Percentiles rank a stretch among this genome's conserved stretches.
Evolutionary conservation across 306 rosid genomes (phyloP).

Genomic region (Rosa rugosa): DNA sequence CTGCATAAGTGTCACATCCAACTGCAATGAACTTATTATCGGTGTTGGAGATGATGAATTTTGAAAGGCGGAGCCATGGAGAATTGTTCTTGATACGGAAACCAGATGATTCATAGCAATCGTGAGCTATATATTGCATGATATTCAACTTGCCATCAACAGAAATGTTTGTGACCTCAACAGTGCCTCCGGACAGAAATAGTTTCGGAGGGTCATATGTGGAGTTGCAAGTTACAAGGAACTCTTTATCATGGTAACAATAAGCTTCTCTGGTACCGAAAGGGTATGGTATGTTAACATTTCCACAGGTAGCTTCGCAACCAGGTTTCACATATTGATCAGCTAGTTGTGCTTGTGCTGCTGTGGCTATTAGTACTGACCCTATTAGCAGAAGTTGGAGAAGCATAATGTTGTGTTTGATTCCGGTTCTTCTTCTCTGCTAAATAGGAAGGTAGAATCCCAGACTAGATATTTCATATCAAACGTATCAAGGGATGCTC

Average conservation of each 20-base stretch:
- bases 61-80: fast-evolving
- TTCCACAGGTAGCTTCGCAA: slow-evolving; percentile 36
- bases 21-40: slow-evolving; percentile 28
- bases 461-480: not conserved
- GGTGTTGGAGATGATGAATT: slow-evolving; percentile 16
- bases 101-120: not conserved
- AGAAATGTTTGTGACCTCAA: slow-evolving; percentile 20
- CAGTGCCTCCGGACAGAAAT: not conserved
- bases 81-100: fast-evolving
- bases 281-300: slow-evolving; percentile 46
- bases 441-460: not conserved
- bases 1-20: slow-evolving; percentile 33
- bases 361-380: not conserved
- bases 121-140: not conserved
- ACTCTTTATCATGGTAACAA: not conserved
- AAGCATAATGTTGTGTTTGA: not conserved
- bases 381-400: not conserved
- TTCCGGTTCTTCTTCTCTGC: not conserved
- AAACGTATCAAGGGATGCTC: not conserved
- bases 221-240: slow-evolving; percentile 15
- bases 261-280: slow-evolving; percentile 23
- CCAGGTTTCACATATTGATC: slow-evolving; percentile 13
- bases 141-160: slow-evolving; percentile 15
- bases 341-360: not conserved
- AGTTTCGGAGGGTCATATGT: not conserved